Base-by-base conservation (phyloP, 202 grass and related monocot genomes). In the Bolboschoenoplectus hybrid region DNA sequence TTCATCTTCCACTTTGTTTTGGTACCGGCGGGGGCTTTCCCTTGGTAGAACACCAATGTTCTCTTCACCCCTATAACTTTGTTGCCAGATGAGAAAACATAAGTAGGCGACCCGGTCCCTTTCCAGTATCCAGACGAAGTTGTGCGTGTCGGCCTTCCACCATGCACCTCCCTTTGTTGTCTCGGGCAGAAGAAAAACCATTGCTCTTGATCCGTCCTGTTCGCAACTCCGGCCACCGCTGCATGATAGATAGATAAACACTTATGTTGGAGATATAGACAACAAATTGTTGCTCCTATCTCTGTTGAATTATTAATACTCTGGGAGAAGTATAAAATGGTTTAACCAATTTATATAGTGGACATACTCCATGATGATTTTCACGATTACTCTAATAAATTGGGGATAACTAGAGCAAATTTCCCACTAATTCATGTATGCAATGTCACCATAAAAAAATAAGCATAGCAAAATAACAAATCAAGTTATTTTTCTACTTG, bases 151-250 rank as follows among this genome's bases (percentile, higher is more conserved):
- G 87, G 89, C 67, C 92, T 71, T 5, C 92, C 89, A 74, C 92
- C 89, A 2, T 90, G 83, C 19, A 78, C 83, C 87, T 89, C 88
- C 17, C 85, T 83, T 78, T 91, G 89, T 84, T 94, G 92, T 64
- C 86, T 89, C 70, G 60, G 83, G 80, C 89, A 91, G 83, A 94
- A 91, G 89, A 89, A 94, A 85, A 94, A 90, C 92, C 92, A 94
- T 44, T 89, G 92, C 86, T 94, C 91, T 61, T 32, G 52, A 82
- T 94, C 92, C 3, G 60, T 9, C 43, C 74, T 85, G 77, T 72
- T 94, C 55, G 88, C 92, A 0, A 51, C 90, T 11, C 92, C 92
- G 1, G 92, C 87, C 84, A 92, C 57, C 36, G 81, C 88, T 89
- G 87, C 69, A 74, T 47, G 39, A 70, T 70, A 10, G 32, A 64